Base-by-base conservation (phyloP, 1,284 basidiomycete genomes). In the Takashimella koratensis region DNA sequence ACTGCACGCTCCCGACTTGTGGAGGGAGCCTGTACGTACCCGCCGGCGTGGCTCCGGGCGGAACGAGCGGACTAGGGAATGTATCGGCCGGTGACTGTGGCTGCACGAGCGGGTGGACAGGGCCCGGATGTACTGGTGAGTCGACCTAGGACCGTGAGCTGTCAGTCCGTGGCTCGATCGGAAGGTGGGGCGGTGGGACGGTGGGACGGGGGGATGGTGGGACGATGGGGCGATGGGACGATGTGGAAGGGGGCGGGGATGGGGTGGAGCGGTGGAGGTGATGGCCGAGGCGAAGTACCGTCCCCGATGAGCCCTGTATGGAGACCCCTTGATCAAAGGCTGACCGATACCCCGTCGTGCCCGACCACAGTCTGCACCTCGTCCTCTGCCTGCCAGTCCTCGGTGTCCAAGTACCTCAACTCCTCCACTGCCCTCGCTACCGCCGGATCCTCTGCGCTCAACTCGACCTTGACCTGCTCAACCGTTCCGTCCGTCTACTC, bases 101-200 rank as follows among this genome's bases (percentile, higher is more conserved):
- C 0, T 92, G 90, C 69, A 74, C 82, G 54, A 66, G 68, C 48
- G 89, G 86, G 0, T 92, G 89, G 88, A 78, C 77, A 1, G 90
- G 90, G 2, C 80, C 81, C 0, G 86, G 83, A 0, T 93, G 90
- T 73, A 89, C 90, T 58, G 75, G 77, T 77, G 48, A 49, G 69
- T 65, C n/a, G 11, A 20, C 21, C 11, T 12, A n/a, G 20, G 21
- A 19, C 19, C 21, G n/a, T n/a, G n/a, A n/a, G n/a, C n/a, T n/a
- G n/a, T n/a, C n/a, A n/a, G n/a, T n/a, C n/a, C n/a, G n/a, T n/a
- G n/a, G n/a, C n/a, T n/a, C n/a, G n/a, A n/a, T n/a, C n/a, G n/a
- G n/a, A n/a, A n/a, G n/a, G n/a, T n/a, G n/a, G n/a, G n/a, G n/a
- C n/a, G n/a, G n/a, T n/a, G n/a, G n/a, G n/a, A n/a, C n/a, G n/a